Percentiles rank a stretch among this genome's conserved stretches.
Evolutionary conservation across 257 asterid genomes (phyloP).

Genomic region (Coffea canephora): DNA sequence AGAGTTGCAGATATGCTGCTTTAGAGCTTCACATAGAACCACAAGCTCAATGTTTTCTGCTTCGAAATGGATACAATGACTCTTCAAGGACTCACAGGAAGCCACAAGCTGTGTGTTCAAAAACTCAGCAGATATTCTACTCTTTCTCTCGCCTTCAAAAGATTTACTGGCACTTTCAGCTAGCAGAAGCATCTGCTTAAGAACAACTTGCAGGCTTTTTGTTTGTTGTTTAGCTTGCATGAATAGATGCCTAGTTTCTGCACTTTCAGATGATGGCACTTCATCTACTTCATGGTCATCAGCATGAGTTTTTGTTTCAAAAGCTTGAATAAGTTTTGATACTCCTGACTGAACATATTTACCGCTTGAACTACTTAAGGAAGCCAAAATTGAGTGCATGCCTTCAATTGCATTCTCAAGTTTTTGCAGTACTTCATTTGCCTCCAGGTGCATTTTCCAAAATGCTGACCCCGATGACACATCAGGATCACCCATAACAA

Average conservation of each 20-base stretch:
- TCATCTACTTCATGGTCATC: slow-evolving; percentile 58
- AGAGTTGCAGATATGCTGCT: slow-evolving; percentile 39
- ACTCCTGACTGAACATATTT: slow-evolving; percentile 60
- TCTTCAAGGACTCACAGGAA: slow-evolving; percentile 41
- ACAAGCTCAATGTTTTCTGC: slow-evolving; percentile 63
- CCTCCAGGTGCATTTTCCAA: slow-evolving; percentile 58
- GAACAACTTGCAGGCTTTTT: slow-evolving; percentile 39
- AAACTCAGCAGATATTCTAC: slow-evolving; percentile 37
- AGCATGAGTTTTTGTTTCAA: slow-evolving; percentile 55
- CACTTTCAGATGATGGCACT: slow-evolving; percentile 36
- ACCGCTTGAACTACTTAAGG: slow-evolving; percentile 46
- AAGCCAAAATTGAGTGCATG: slow-evolving; percentile 49
- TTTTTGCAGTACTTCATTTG: slow-evolving; percentile 43
- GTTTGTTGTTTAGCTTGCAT: slow-evolving; percentile 40
- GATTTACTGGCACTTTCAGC: slow-evolving; percentile 49
- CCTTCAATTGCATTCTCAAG: slow-evolving; percentile 70
- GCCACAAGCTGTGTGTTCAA: slow-evolving; percentile 36
- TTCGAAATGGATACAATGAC: slow-evolving; percentile 56
- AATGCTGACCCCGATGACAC: slow-evolving; percentile 44
- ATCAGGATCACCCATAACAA: slow-evolving; percentile 26
- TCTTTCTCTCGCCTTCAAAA: slow-evolving; percentile 44
- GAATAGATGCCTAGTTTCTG: slow-evolving; percentile 41
- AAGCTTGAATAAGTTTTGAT: slow-evolving; percentile 83
- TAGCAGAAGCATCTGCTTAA: slow-evolving; percentile 45
- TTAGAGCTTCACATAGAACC: slow-evolving; percentile 66